A percentile compares a stretch with the other conserved stretches of the same genome.
Evolutionary conservation across 768 basidiomycete genomes (phyloP).

Genomic region (Russula dissimulans): DNA sequence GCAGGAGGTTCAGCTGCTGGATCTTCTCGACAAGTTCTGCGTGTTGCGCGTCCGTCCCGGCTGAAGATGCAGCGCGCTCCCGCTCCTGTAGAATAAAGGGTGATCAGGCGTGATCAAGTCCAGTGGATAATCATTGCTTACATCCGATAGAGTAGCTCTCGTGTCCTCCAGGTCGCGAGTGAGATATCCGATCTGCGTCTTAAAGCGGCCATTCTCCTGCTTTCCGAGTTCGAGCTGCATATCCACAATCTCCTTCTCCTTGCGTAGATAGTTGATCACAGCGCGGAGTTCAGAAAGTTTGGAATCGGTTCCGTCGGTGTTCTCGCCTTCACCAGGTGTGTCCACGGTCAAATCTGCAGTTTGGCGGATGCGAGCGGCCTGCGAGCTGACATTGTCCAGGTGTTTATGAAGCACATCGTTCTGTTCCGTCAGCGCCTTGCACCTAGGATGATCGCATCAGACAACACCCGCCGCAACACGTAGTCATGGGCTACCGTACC

Average conservation of each 20-base stretch:
- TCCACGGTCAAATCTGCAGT: conserved; percentile 46
- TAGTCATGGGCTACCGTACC: conserved; percentile 35
- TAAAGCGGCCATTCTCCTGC: conserved; percentile 65
- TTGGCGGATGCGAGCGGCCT: conserved; percentile 72
- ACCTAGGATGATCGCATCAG: conserved; percentile 32
- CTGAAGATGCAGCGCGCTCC: conserved; percentile 61
- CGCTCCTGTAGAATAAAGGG: conserved; percentile 48
- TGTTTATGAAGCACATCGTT: conserved; percentile 75
- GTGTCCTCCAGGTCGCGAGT: conserved; percentile 62
- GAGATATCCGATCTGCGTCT: conserved; percentile 67
- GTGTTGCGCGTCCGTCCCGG: conserved; percentile 69
- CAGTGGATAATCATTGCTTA: conserved; percentile 24
- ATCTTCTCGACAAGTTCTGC: conserved; percentile 78
- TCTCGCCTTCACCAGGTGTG: conserved; percentile 35
- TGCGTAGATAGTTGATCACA: conserved; percentile 73
- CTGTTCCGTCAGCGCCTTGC: conserved; percentile 64
- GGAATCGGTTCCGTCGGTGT: conserved; percentile 43
- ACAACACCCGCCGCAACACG: background rate
- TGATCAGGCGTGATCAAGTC: background rate
- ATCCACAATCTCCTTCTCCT: conserved; percentile 89
- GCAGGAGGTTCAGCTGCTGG: conserved; percentile 75
- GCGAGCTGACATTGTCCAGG: conserved; percentile 72
- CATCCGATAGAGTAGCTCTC: conserved; percentile 62
- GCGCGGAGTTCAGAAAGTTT: conserved; percentile 67
- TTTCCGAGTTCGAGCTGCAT: conserved; percentile 76